These are phyloP conservation scores for Calonectria hawksworthii DNA, from an alignment of 2,329 filamentous ascomycete species.

Conservation along the genomic window DNA sequence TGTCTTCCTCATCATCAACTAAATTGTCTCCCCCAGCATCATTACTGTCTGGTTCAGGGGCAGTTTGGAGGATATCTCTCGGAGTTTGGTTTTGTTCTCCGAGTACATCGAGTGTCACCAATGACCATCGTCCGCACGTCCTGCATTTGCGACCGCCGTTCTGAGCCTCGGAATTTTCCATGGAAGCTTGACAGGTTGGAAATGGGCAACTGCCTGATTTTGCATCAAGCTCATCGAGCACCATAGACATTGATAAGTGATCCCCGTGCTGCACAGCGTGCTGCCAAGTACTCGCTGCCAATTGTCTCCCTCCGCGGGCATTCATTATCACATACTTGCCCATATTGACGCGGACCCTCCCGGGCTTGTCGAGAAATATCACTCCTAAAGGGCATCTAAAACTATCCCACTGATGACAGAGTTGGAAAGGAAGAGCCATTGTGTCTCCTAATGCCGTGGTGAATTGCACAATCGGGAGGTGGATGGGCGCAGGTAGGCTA, in stretches of 20 bases:
- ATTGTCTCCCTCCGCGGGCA: neutral
- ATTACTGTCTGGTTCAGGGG: neutral
- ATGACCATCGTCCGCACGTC: neutral
- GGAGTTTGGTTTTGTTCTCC: neutral
- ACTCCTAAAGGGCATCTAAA: neutral
- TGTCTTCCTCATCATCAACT: neutral
- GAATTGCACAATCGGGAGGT: neutral
- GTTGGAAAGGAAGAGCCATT: neutral
- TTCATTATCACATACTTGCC: neutral
- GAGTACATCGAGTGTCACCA: neutral
- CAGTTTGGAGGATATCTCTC: neutral
- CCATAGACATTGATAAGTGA: neutral
- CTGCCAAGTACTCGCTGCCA: neutral
- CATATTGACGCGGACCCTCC: neutral
- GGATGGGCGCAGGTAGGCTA: neutral
- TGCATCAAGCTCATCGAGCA: neutral
- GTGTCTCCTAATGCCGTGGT: neutral
- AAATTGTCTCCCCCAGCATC: neutral
- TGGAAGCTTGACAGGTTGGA: neutral
- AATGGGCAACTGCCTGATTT: neutral
- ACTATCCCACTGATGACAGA: neutral
- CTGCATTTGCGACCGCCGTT: neutral
- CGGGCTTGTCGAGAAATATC: neutral
- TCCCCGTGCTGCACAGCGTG: neutral
- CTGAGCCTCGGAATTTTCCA: neutral